A percentile compares a stretch with the other conserved stretches of the same genome.
These are phyloP conservation scores for Pseudomonodictys pantanalensis DNA, from an alignment of 495 filamentous ascomycete genomes.

Conservation along the genomic window DNA sequence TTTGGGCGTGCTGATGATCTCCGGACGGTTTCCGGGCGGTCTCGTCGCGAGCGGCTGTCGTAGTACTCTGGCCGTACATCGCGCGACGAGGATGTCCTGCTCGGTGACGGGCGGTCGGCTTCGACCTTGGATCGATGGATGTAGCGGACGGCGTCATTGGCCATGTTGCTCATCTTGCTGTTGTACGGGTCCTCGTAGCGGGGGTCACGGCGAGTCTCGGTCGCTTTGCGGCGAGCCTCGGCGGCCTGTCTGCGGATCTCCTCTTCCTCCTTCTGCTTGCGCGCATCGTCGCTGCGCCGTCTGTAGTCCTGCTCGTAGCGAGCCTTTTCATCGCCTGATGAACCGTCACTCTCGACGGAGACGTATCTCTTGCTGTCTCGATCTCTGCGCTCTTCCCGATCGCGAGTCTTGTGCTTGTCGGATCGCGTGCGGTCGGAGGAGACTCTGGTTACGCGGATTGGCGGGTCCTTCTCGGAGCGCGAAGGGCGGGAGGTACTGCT, in stretches of 20 bases:
- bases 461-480: slow-evolving; percentile 22
- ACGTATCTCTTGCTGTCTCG: slow-evolving; percentile 24
- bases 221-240: slow-evolving; percentile 20
- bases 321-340: slow-evolving; percentile 22
- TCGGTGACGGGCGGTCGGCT: slow-evolving; percentile 22
- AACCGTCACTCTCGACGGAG: slow-evolving; percentile 24
- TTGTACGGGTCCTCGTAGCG: slow-evolving; percentile 20
- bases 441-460: slow-evolving; percentile 8
- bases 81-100: slow-evolving; percentile 25
- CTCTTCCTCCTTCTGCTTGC: slow-evolving; percentile 12
- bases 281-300: slow-evolving; percentile 12
- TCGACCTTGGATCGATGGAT: slow-evolving; percentile 18
- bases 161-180: slow-evolving; percentile 19
- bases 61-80: slow-evolving; percentile 22
- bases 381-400: slow-evolving; percentile 31
- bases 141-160: slow-evolving; percentile 18
- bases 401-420: slow-evolving; percentile 31
- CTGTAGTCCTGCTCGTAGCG: slow-evolving; percentile 25
- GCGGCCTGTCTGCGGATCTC: slow-evolving; percentile 7
- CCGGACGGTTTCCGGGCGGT: slow-evolving; percentile 19
- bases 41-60: slow-evolving; percentile 6
- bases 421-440: slow-evolving; percentile 29
- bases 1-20: slow-evolving; percentile 31
- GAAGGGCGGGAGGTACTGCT: slow-evolving; percentile 19
- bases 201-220: slow-evolving; percentile 21